A percentile compares a stretch with the other conserved stretches of the same genome.
phyloP scores from a whole-genome alignment of 306 rosid species.

The Cicer pinnatifidum region DNA sequence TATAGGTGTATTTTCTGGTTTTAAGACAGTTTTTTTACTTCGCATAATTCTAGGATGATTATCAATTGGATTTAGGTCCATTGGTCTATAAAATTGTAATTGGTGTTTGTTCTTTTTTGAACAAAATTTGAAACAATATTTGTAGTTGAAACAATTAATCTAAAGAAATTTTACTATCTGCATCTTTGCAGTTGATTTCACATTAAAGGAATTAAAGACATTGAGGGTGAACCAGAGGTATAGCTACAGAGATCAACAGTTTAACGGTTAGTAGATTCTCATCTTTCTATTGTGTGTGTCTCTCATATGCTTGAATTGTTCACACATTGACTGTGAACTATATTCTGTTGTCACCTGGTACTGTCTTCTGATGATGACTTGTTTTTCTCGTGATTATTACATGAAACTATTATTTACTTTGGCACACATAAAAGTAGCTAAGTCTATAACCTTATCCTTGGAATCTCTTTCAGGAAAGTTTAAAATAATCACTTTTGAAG shows the following conservation, averaged over 20 bases:
- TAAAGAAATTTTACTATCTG: constrained; percentile 24
- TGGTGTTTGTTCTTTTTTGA: background rate
- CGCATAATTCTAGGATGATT: background rate
- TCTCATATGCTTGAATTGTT: constrained; percentile 24
- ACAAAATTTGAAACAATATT: background rate
- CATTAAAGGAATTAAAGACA: constrained; percentile 67
- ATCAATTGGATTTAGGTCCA: background rate
- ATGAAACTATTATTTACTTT: constrained; percentile 27
- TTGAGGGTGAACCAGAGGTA: constrained; percentile 80
- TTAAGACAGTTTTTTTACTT: background rate
- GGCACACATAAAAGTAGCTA: constrained; percentile 2
- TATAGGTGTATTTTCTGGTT: background rate
- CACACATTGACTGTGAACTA: constrained; percentile 13
- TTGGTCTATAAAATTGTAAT: background rate
- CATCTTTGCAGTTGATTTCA: constrained; percentile 80
- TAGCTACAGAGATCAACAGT: constrained; percentile 76
- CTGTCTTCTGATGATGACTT: constrained; percentile 19
- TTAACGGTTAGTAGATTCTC: constrained; percentile 60
- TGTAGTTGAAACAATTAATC: no score
- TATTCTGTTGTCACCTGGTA: constrained; percentile 10
- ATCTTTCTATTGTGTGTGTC: constrained; percentile 27
- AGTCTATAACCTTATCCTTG: constrained; percentile 36
- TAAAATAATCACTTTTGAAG: constrained; percentile 84
- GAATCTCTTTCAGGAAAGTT: constrained; percentile 65
- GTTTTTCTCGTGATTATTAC: constrained; percentile 20